phyloP scores from a whole-genome alignment of 2,329 filamentous ascomycete species.

The Diaporthe vaccinii region DNA sequence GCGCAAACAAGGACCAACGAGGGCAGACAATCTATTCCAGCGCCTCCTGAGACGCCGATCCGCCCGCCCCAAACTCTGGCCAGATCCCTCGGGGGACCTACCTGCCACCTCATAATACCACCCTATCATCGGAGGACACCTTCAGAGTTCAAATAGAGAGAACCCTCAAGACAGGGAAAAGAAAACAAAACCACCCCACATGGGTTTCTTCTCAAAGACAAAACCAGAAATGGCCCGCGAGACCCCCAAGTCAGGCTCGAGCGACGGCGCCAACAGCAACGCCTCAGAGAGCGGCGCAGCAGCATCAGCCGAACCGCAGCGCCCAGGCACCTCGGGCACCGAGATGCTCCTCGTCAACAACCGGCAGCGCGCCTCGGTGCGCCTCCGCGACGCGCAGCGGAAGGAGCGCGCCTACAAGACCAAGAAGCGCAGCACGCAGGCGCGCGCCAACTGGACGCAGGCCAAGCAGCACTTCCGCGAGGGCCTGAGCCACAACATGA shows the following conservation, averaged over 20 bases:
- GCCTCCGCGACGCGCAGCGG: slow-evolving; percentile 54
- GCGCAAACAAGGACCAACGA: slow-evolving; percentile 9
- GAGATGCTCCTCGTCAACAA: slow-evolving; percentile 56
- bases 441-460: slow-evolving; percentile 54
- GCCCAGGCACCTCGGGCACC: slow-evolving; percentile 59
- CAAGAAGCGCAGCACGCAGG: slow-evolving; percentile 56
- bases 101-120: neutral
- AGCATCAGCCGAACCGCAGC: slow-evolving; percentile 46
- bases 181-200: neutral
- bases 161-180: neutral
- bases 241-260: slow-evolving; percentile 17
- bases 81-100: neutral
- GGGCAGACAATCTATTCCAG: neutral
- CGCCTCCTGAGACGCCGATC: slow-evolving; percentile 8
- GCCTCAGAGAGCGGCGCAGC: neutral
- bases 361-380: slow-evolving; percentile 54
- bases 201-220: slow-evolving; percentile 39
- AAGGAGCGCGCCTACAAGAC: slow-evolving; percentile 58
- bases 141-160: neutral
- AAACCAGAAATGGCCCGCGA: slow-evolving; percentile 35
- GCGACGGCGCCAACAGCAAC: slow-evolving; percentile 6
- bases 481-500: slow-evolving; percentile 52
- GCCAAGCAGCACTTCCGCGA: slow-evolving; percentile 56
- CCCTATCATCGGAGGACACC: neutral
- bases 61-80: neutral